Conservation (phyloP, 371 early-diverging fungal species). For the Cokeromyces recurvatus region DNA sequence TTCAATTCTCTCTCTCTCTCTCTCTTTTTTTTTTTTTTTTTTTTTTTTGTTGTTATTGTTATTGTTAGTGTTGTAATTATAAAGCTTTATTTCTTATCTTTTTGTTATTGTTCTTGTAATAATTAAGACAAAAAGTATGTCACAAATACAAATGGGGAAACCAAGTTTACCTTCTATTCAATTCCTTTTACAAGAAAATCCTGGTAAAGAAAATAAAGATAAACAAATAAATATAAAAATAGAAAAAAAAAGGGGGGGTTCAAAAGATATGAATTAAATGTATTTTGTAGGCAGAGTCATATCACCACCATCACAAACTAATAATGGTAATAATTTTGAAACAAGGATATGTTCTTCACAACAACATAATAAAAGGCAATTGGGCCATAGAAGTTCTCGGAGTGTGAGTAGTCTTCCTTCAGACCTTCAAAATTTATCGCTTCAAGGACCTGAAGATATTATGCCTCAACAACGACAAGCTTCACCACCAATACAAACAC, state of each 20-base stretch:
- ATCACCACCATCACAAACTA: no score
- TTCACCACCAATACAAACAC: neutral
- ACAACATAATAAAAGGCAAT: constrained; percentile 16
- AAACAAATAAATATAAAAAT: neutral
- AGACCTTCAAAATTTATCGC: constrained; percentile 19
- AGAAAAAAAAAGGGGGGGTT: no score
- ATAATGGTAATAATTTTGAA: neutral
- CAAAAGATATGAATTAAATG: neutral
- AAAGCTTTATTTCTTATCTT: no score
- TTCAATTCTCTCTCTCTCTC: no score
- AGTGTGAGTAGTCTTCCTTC: constrained; percentile 19
- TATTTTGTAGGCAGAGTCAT: no score
- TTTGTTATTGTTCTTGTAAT: no score
- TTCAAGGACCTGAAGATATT: constrained; percentile 8
- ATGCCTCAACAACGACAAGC: neutral
- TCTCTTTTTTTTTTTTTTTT: no score
- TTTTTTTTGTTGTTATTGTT: no score
- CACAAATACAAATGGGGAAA: constrained; percentile 14
- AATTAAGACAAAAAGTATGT: no score
- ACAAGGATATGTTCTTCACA: no score
- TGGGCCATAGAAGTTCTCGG: constrained; percentile 10
- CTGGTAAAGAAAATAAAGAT: constrained; percentile 1
- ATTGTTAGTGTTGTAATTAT: no score
- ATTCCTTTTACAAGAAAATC: constrained; percentile 22
- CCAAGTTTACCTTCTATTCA: constrained; percentile 31